Conservation (phyloP, 1,284 basidiomycete species). For the Trichosporon coremiiforme region DNA sequence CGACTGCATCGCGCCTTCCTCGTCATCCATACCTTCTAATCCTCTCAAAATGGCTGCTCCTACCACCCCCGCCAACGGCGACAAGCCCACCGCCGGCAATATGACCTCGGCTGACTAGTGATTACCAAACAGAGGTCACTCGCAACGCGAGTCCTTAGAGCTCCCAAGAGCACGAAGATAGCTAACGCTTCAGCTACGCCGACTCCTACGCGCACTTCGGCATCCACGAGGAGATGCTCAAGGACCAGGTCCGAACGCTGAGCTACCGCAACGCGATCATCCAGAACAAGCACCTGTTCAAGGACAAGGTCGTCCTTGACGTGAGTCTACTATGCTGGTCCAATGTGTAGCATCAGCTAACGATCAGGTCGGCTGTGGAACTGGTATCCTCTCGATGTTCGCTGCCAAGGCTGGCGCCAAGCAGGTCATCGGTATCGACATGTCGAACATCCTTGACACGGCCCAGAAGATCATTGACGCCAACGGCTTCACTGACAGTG, state of each 20-base stretch:
- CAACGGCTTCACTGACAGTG: conserved; percentile 91
- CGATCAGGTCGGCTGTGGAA: conserved; percentile 81
- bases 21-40: not conserved
- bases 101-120: conserved; percentile 56
- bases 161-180: no score
- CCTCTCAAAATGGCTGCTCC: conserved; percentile 31
- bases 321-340: conserved; percentile 53
- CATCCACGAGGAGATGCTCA: conserved; percentile 99
- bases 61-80: conserved; percentile 43
- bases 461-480: conserved; percentile 94
- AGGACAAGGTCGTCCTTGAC: conserved; percentile 93
- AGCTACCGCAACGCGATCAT: conserved; percentile 94
- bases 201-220: conserved; percentile 75
- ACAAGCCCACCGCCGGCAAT: conserved; percentile 46
- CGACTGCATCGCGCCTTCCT: not conserved
- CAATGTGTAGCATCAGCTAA: not conserved
- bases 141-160: no score
- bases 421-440: conserved; percentile 97
- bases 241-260: conserved; percentile 92
- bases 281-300: conserved; percentile 94
- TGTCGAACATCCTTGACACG: conserved; percentile 99
- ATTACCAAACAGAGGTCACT: conserved; percentile 20
- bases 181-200: conserved; percentile 75
- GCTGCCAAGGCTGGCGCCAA: conserved; percentile 96
- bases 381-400: conserved; percentile 98